A percentile compares a stretch with the other conserved stretches of the same genome.
Evolutionary conservation across 2,329 filamentous ascomycete genomes (phyloP).

Genomic region (Diaporthe sp.): DNA sequence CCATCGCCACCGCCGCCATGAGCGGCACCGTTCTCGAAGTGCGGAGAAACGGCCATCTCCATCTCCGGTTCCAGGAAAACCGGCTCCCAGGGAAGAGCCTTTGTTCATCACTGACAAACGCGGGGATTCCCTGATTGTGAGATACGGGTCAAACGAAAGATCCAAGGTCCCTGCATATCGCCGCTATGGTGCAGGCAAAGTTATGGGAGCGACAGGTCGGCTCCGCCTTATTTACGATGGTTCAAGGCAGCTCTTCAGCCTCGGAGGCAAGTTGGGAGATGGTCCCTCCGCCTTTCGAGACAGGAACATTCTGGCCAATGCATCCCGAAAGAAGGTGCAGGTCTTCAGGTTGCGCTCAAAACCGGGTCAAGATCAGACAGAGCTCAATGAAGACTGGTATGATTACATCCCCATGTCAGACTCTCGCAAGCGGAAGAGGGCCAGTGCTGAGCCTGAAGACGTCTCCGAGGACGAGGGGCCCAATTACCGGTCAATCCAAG

Average conservation of each 20-base stretch:
- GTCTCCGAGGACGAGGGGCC: constrained; percentile 52
- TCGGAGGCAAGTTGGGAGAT: constrained; percentile 52
- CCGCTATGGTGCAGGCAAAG: constrained; percentile 73
- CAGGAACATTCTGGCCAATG: constrained; percentile 59
- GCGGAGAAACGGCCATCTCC: constrained; percentile 12
- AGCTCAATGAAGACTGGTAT: constrained; percentile 34
- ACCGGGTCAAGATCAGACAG: constrained; percentile 14
- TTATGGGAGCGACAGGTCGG: constrained; percentile 73
- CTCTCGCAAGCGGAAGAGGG: constrained; percentile 51
- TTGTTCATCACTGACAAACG: constrained; percentile 75
- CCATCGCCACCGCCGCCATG: constrained; percentile 25
- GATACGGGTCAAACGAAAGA: constrained; percentile 79
- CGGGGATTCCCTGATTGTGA: constrained; percentile 80
- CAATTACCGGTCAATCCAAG: constrained; percentile 74
- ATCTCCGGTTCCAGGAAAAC: neutral
- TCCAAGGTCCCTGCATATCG: constrained; percentile 78
- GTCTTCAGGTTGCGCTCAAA: constrained; percentile 52
- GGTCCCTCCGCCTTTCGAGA: constrained; percentile 54
- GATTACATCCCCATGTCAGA: constrained; percentile 61
- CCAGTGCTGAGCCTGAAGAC: constrained; percentile 50
- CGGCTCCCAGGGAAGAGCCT: constrained; percentile 31
- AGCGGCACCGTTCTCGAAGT: constrained; percentile 31
- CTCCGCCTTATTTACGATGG: constrained; percentile 75
- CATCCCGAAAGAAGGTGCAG: constrained; percentile 49
- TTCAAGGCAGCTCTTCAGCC: constrained; percentile 65